phyloP scores from a whole-genome alignment of 306 rosid genomes.

The Psophocarpus tetragonolobus region DNA sequence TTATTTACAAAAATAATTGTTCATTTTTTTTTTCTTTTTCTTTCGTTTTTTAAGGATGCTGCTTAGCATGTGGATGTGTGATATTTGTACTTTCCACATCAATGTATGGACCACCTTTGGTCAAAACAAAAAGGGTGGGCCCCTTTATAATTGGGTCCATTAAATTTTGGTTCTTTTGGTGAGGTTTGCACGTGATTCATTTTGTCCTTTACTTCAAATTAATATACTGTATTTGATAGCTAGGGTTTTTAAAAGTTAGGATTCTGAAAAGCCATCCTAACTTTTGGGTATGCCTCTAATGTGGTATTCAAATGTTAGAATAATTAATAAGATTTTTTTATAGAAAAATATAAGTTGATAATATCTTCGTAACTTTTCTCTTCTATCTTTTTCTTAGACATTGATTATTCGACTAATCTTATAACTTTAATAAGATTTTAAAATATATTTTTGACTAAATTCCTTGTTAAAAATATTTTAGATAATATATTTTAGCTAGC shows the following conservation, averaged over 20 bases:
- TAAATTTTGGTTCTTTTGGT: not conserved
- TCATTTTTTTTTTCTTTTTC: not conserved
- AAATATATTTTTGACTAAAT: too few relatives aligned
- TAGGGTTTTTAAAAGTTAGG: not conserved
- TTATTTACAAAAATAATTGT: constrained; percentile 4
- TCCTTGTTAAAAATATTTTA: too few relatives aligned
- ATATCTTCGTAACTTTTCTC: too few relatives aligned
- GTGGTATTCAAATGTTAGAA: too few relatives aligned
- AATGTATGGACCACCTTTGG: constrained; percentile 1
- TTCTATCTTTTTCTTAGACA: too few relatives aligned
- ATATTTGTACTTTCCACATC: not conserved
- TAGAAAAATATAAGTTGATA: too few relatives aligned
- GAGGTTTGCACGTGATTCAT: not conserved
- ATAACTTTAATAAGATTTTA: too few relatives aligned
- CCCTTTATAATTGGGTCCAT: not conserved
- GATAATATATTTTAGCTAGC: too few relatives aligned
- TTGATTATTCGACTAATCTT: too few relatives aligned
- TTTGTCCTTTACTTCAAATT: not conserved
- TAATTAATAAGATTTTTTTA: too few relatives aligned
- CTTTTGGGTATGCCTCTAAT: too few relatives aligned
- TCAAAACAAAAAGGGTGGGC: not conserved
- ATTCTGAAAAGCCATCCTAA: not conserved
- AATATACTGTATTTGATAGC: not conserved
- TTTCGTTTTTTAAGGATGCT: not conserved
- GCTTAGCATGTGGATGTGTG: constrained; percentile 17